Conservation (phyloP, 2,329 filamentous ascomycete species). For the Scytalidium sp. region DNA sequence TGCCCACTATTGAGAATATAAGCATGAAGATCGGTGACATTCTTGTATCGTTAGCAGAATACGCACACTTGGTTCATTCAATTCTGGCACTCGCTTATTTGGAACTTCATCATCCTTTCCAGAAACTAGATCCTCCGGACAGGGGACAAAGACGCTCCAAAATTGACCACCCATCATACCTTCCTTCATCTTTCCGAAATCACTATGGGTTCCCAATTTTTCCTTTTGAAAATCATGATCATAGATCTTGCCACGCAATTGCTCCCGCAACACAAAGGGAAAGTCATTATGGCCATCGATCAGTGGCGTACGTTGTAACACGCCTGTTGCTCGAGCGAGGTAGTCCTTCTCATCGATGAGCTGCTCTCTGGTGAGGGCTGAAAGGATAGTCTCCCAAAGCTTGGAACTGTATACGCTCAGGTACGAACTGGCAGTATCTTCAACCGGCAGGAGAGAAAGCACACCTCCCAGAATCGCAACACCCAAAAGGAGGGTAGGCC, state of each 20-base stretch:
- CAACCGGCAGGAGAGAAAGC: too few relatives aligned
- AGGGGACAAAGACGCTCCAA: constrained; percentile 24
- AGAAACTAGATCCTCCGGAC: constrained; percentile 11
- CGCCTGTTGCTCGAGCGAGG: constrained; percentile 7
- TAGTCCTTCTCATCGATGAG: too few relatives aligned
- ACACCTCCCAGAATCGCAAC: too few relatives aligned
- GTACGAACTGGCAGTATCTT: too few relatives aligned
- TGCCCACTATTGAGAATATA: constrained; percentile 15
- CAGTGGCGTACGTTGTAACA: constrained; percentile 20
- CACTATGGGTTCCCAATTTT: constrained; percentile 21
- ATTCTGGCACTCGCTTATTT: neutral
- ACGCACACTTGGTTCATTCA: neutral
- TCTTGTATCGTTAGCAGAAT: neutral
- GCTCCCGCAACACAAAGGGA: constrained; percentile 20
- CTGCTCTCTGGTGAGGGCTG: too few relatives aligned
- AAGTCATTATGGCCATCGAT: constrained; percentile 30
- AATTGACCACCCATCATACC: constrained; percentile 25
- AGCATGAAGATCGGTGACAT: neutral
- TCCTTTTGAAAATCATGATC: neutral
- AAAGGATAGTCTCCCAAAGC: too few relatives aligned
- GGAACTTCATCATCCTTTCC: constrained; percentile 11
- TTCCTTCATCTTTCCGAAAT: constrained; percentile 17
- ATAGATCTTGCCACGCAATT: constrained; percentile 9
- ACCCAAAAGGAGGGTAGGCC: too few relatives aligned
- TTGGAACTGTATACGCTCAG: too few relatives aligned